A percentile compares a stretch with the other conserved stretches of the same genome.
phyloP scores from a whole-genome alignment of 2,329 filamentous ascomycete genomes.

The Hymenoscyphus occultus region DNA sequence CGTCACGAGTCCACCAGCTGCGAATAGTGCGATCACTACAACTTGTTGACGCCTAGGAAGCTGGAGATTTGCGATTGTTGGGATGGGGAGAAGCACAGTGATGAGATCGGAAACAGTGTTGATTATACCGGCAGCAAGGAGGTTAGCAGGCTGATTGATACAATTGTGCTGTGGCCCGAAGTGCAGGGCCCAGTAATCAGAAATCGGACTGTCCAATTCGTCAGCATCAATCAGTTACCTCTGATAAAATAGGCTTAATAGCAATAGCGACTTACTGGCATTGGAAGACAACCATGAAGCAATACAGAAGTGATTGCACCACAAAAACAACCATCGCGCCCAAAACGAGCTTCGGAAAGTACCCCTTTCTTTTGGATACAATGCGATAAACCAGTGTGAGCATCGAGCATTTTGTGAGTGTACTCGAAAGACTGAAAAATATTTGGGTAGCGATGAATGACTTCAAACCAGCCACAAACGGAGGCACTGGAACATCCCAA shows the following conservation, averaged over 20 bases:
- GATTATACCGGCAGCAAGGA: conserved; percentile 53
- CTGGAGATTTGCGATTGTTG: conserved; percentile 43
- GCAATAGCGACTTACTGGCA: conserved; percentile 37
- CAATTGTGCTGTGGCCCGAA: conserved; percentile 37
- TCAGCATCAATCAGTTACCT: background rate
- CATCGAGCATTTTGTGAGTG: conserved; percentile 40
- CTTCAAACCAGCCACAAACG: conserved; percentile 36
- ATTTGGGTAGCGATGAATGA: conserved; percentile 39
- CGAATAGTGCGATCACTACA: conserved; percentile 47
- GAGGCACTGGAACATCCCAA: conserved; percentile 39
- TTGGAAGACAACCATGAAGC: conserved; percentile 39
- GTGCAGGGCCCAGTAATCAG: conserved; percentile 39
- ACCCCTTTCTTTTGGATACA: conserved; percentile 36
- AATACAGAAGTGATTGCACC: conserved; percentile 35
- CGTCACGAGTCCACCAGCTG: conserved; percentile 45
- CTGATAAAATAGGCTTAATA: background rate
- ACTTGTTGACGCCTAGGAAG: conserved; percentile 47
- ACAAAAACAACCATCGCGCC: conserved; percentile 36
- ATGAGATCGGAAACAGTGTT: conserved; percentile 58
- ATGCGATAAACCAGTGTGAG: conserved; percentile 36
- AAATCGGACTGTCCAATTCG: conserved; percentile 35
- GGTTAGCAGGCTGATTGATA: conserved; percentile 49
- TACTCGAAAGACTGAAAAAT: conserved; percentile 37
- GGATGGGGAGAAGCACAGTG: conserved; percentile 50
- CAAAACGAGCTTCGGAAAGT: conserved; percentile 32